These are phyloP conservation scores for Macrotyloma uniflorum DNA, from an alignment of 306 rosid genomes.

Conservation along the genomic window DNA sequence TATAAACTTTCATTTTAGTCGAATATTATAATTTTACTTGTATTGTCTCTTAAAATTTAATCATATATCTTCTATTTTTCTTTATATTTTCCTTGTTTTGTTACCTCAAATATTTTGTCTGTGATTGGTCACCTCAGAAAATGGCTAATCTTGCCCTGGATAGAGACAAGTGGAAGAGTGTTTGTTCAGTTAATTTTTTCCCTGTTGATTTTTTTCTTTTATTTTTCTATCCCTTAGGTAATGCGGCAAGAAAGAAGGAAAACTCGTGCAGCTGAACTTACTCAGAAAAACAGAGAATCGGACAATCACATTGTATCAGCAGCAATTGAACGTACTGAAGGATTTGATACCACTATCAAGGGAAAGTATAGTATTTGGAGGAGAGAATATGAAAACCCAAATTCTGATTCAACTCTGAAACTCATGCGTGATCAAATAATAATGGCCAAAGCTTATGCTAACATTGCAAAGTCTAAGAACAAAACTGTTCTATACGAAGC, in stretches of 20 bases:
- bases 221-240: constrained; percentile 52
- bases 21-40: not conserved
- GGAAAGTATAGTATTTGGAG: constrained; percentile 98
- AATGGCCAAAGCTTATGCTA: constrained; percentile 90
- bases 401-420: constrained; percentile 90
- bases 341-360: constrained; percentile 59
- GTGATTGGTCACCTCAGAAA: not conserved
- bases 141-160: not conserved
- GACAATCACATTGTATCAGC: constrained; percentile 63
- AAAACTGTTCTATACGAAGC: constrained; percentile 60
- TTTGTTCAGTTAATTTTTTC: constrained; percentile 11
- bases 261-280: constrained; percentile 66
- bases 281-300: constrained; percentile 67
- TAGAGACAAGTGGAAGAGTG: constrained; percentile 13
- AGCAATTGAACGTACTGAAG: constrained; percentile 72
- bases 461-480: constrained; percentile 83
- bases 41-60: not conserved
- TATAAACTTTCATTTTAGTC: not conserved
- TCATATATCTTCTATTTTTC: not conserved
- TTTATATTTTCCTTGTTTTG: not conserved
- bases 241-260: constrained; percentile 83
- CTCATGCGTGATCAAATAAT: constrained; percentile 94
- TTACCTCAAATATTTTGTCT: not conserved
- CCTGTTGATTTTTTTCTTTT: constrained; percentile 24
- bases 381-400: constrained; percentile 83